Conservation (phyloP, 2,329 filamentous ascomycete species). For the Pyrenophora teres region DNA sequence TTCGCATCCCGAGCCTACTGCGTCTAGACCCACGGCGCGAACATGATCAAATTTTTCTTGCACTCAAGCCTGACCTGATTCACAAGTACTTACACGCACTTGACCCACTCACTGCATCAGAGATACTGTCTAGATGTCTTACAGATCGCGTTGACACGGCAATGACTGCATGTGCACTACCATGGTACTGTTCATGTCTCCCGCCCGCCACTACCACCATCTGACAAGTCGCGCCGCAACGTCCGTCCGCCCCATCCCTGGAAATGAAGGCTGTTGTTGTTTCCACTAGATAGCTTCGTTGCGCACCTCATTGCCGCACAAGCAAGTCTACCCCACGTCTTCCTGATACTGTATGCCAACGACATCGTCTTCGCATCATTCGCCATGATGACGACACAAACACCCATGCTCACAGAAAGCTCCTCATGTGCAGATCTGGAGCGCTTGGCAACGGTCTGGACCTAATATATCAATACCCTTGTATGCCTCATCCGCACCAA, state of each 20-base stretch:
- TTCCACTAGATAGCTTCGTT: no score
- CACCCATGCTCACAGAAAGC: conserved; percentile 4
- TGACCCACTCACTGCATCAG: conserved; percentile 4
- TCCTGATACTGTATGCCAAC: no score
- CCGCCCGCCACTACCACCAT: background rate
- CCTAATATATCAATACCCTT: conserved; percentile 7
- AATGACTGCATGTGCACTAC: background rate
- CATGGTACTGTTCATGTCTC: background rate
- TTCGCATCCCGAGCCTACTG: background rate
- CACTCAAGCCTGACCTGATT: background rate
- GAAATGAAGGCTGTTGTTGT: no score
- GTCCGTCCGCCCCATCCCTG: background rate
- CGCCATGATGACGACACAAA: background rate
- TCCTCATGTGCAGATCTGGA: conserved; percentile 14
- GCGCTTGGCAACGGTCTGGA: conserved; percentile 36
- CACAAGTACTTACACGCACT: background rate
- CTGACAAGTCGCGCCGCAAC: conserved; percentile 5
- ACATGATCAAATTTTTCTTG: conserved; percentile 1
- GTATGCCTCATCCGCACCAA: conserved; percentile 7
- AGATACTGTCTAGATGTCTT: background rate
- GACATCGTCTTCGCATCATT: no score
- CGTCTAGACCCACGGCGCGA: conserved; percentile 10
- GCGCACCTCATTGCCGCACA: no score
- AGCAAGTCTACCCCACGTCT: no score
- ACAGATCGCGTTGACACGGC: background rate